Evolutionary conservation across 805 yeast species (phyloP).

Genomic region (Cyberlindnera euphorbiiphila): DNA sequence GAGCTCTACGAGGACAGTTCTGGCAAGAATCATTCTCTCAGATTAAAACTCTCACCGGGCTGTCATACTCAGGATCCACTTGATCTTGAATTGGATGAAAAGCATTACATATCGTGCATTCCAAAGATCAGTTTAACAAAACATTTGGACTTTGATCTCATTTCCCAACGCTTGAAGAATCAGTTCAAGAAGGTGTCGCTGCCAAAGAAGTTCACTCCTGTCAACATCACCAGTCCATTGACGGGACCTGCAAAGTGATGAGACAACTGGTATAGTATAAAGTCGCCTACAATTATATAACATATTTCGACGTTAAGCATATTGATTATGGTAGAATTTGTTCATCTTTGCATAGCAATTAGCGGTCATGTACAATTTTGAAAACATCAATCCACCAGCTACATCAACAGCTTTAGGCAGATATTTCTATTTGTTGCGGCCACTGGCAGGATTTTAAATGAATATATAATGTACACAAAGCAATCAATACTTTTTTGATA

Average conservation of each 20-base stretch:
- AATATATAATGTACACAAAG: too few relatives aligned
- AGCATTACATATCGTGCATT: conserved; percentile 94
- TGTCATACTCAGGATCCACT: conserved; percentile 97
- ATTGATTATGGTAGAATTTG: too few relatives aligned
- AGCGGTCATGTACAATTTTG: too few relatives aligned
- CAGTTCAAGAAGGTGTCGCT: conserved; percentile 82
- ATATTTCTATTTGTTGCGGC: background rate
- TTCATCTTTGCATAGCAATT: too few relatives aligned
- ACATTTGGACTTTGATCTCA: conserved; percentile 88
- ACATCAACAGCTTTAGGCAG: too few relatives aligned
- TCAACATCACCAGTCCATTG: conserved; percentile 71
- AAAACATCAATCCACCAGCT: background rate
- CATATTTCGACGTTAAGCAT: too few relatives aligned
- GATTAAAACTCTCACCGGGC: conserved; percentile 94
- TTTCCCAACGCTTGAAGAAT: conserved; percentile 72
- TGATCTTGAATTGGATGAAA: conserved; percentile 93
- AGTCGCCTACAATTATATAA: background rate
- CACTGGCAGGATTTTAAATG: background rate
- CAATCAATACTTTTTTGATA: background rate
- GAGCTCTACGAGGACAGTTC: conserved; percentile 84
- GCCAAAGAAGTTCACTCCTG: conserved; percentile 90
- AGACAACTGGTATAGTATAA: background rate
- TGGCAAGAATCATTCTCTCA: conserved; percentile 81
- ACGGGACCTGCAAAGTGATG: conserved; percentile 18
- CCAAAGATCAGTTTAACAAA: conserved; percentile 87